phyloP scores from a whole-genome alignment of 2,329 filamentous ascomycete genomes.

The Colletotrichum eremochloae region DNA sequence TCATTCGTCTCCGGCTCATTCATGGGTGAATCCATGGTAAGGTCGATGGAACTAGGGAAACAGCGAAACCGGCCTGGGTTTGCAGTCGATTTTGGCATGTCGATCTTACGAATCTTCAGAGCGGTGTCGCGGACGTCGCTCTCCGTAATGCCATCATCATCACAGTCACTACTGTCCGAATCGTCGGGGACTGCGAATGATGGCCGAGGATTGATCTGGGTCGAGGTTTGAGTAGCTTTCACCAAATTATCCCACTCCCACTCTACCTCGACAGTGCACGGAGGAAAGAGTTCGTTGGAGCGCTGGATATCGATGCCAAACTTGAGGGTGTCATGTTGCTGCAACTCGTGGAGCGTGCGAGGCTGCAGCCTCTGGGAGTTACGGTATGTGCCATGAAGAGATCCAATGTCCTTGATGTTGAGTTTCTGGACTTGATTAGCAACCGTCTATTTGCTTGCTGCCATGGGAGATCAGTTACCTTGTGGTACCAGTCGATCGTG shows the following conservation, averaged over 20 bases:
- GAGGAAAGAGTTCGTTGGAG: constrained; percentile 52
- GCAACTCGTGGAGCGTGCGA: constrained; percentile 43
- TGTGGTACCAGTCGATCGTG: constrained; percentile 56
- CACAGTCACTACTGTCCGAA: constrained; percentile 50
- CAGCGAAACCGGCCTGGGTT: not conserved
- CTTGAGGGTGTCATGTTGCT: constrained; percentile 50
- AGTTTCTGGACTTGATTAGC: constrained; percentile 54
- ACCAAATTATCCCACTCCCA: constrained; percentile 47
- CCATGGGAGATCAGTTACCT: constrained; percentile 54
- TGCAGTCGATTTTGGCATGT: not conserved
- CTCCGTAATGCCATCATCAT: constrained; percentile 47
- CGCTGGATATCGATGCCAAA: constrained; percentile 55
- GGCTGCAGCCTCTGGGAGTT: constrained; percentile 50
- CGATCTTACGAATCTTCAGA: constrained; percentile 20
- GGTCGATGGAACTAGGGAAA: constrained; percentile 23
- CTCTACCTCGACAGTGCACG: constrained; percentile 53
- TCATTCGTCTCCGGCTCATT: not conserved
- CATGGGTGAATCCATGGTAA: constrained; percentile 22
- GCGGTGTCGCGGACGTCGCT: constrained; percentile 35
- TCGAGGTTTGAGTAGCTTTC: not conserved
- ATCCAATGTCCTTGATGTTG: constrained; percentile 60
- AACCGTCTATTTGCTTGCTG: not conserved
- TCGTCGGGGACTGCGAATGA: constrained; percentile 60
- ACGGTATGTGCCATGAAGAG: constrained; percentile 67
- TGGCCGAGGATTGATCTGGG: not conserved